Conservation (phyloP, 2,329 filamentous ascomycete species). For the Knoxdaviesia capensis region DNA sequence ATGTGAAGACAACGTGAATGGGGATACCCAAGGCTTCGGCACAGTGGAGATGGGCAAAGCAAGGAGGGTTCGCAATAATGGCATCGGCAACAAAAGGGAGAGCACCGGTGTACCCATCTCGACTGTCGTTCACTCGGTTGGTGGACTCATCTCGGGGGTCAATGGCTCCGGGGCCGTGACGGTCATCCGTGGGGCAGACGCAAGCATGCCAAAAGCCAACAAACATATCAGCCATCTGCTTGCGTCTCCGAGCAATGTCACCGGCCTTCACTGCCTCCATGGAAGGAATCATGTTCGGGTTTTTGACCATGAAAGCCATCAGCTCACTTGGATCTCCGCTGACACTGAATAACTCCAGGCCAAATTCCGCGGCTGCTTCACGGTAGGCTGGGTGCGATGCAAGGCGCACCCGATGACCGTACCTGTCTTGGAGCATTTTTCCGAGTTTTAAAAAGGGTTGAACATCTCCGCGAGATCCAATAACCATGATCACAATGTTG, state of each 20-base stretch:
- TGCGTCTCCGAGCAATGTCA: constrained; percentile 46
- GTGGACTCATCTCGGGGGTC: constrained; percentile 14
- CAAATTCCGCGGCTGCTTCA: constrained; percentile 54
- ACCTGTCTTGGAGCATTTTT: constrained; percentile 47
- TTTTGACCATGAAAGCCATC: constrained; percentile 82
- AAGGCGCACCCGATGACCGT: constrained; percentile 57
- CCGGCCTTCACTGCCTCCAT: constrained; percentile 53
- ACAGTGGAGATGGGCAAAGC: constrained; percentile 60
- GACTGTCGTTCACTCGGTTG: no score
- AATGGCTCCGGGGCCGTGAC: neutral
- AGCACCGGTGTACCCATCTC: no score
- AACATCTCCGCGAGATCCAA: constrained; percentile 60
- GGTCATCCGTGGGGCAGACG: constrained; percentile 49
- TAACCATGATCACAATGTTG: constrained; percentile 71
- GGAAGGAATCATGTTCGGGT: constrained; percentile 57
- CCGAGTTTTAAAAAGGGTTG: constrained; percentile 64
- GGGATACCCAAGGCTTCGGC: constrained; percentile 62
- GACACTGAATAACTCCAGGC: constrained; percentile 62
- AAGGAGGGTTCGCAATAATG: constrained; percentile 73
- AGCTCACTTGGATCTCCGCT: constrained; percentile 63
- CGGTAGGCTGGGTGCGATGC: constrained; percentile 63
- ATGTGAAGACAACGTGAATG: constrained; percentile 75
- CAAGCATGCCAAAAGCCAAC: constrained; percentile 67
- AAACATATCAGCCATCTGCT: constrained; percentile 65
- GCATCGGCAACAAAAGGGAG: constrained; percentile 47